phyloP scores from a whole-genome alignment of 805 yeast genomes.

The Metschnikowia sp. region DNA sequence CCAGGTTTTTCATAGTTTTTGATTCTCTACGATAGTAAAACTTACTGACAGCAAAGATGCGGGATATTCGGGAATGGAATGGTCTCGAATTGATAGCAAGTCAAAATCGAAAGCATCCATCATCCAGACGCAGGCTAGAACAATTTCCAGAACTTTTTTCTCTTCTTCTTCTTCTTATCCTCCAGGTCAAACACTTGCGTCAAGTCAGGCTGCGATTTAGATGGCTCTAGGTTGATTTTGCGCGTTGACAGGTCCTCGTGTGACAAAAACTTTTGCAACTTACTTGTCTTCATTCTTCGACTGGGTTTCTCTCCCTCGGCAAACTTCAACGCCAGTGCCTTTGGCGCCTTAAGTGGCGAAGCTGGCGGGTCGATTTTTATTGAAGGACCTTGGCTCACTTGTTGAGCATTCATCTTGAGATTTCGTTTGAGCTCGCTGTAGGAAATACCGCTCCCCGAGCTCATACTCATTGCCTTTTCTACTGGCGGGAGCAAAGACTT shows the following conservation, averaged over 20 bases:
- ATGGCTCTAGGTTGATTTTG: constrained; percentile 30
- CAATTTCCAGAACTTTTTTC: constrained; percentile 35
- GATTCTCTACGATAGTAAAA: no score
- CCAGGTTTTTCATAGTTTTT: no score
- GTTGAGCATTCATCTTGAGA: constrained; percentile 16
- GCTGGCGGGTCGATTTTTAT: constrained; percentile 8
- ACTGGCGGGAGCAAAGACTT: constrained; percentile 38
- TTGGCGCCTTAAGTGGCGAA: constrained; percentile 19
- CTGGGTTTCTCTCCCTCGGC: constrained; percentile 14
- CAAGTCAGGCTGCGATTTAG: constrained; percentile 38
- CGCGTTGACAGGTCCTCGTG: constrained; percentile 28
- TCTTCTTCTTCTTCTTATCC: constrained; percentile 23
- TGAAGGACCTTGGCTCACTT: constrained; percentile 6
- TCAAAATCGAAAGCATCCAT: no score
- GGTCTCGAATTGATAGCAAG: no score
- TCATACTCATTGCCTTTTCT: constrained; percentile 15
- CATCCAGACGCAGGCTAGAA: constrained; percentile 14
- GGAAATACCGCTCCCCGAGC: constrained; percentile 21
- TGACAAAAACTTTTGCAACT: constrained; percentile 34
- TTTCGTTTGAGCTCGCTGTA: constrained; percentile 34
- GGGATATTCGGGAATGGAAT: no score
- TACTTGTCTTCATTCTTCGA: constrained; percentile 13
- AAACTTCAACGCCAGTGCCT: constrained; percentile 30
- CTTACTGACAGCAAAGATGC: no score
- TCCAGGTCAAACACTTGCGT: constrained; percentile 10